Percentiles rank a stretch among this genome's conserved stretches.
Evolutionary conservation across 208 protist species (phyloP).

Genomic region (Leishmania amazonensis): DNA sequence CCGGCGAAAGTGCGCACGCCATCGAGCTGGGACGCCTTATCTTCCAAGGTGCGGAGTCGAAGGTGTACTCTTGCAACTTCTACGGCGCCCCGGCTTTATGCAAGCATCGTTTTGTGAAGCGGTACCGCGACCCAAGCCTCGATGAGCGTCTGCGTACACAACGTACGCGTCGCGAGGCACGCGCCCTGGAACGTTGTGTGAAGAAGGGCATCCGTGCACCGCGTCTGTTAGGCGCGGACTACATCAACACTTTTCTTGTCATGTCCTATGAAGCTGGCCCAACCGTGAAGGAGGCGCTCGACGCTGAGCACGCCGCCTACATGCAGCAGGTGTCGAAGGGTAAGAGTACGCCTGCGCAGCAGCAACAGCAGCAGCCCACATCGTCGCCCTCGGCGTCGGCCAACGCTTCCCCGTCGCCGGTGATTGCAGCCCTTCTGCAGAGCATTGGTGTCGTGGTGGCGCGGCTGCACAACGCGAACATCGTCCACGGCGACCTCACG

Average conservation of each 20-base stretch:
- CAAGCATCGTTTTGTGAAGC: conserved; percentile 81
- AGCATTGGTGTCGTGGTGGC: conserved; percentile 90
- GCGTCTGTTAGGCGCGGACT: conserved; percentile 63
- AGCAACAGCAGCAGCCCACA: background rate
- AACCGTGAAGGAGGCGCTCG: conserved; percentile 71
- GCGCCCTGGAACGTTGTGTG: conserved; percentile 60
- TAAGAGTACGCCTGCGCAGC: background rate
- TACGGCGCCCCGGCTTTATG: conserved; percentile 59
- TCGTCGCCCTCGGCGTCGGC: conserved; percentile 21
- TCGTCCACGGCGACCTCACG: conserved; percentile 98
- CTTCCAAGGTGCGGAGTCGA: conserved; percentile 81
- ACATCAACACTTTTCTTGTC: conserved; percentile 49
- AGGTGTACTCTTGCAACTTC: conserved; percentile 72
- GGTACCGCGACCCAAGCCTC: conserved; percentile 73
- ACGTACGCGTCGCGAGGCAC: conserved; percentile 78
- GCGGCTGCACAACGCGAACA: conserved; percentile 87
- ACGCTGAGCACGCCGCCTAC: conserved; percentile 30
- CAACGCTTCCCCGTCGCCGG: conserved; percentile 18
- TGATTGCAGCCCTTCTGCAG: conserved; percentile 41
- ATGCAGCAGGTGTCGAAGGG: background rate
- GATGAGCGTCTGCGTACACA: conserved; percentile 80
- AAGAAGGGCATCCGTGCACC: conserved; percentile 71
- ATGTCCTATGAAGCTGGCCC: conserved; percentile 84
- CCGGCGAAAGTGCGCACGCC: background rate
- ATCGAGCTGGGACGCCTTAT: conserved; percentile 35